Percentiles rank a stretch among this genome's conserved stretches.
Evolutionary conservation across 1,139 yeast species (phyloP).

Genomic region (Arxiozyma bovina): DNA sequence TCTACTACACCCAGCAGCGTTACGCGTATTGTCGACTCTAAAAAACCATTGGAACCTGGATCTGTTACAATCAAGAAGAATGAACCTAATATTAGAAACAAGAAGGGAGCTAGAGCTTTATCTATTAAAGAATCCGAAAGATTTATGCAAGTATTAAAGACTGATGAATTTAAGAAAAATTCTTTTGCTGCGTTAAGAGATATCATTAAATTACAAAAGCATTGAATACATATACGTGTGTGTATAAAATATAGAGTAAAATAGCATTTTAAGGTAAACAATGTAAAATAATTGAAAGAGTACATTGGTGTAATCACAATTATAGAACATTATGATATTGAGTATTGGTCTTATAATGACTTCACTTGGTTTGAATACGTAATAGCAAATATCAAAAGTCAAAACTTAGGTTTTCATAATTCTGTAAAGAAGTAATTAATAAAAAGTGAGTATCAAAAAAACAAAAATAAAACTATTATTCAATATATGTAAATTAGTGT

Average conservation of each 20-base stretch:
- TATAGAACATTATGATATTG: too few species aligned
- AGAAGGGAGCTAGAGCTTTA: conserved; percentile 47
- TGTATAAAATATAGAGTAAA: background rate
- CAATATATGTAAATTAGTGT: too few species aligned
- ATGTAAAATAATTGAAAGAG: background rate
- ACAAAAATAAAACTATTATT: too few species aligned
- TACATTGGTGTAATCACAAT: too few species aligned
- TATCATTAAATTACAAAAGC: conserved; percentile 30
- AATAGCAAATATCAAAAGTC: too few species aligned
- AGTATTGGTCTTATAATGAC: background rate
- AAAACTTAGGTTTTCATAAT: too few species aligned
- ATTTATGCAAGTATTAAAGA: conserved; percentile 47
- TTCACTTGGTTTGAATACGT: too few species aligned
- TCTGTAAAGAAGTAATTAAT: too few species aligned
- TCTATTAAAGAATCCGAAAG: conserved; percentile 46
- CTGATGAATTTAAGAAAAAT: conserved; percentile 42
- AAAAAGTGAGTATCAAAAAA: too few species aligned
- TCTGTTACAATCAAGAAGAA: conserved; percentile 35
- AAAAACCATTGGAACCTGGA: conserved; percentile 16
- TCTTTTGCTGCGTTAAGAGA: conserved; percentile 54
- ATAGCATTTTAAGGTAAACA: background rate
- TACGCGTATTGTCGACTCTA: conserved; percentile 15
- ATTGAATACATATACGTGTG: background rate
- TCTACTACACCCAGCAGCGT: conserved; percentile 7
- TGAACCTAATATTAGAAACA: conserved; percentile 52